Evolutionary conservation across 2,329 filamentous ascomycete species (phyloP).

Genomic region (Exophiala bonariae): DNA sequence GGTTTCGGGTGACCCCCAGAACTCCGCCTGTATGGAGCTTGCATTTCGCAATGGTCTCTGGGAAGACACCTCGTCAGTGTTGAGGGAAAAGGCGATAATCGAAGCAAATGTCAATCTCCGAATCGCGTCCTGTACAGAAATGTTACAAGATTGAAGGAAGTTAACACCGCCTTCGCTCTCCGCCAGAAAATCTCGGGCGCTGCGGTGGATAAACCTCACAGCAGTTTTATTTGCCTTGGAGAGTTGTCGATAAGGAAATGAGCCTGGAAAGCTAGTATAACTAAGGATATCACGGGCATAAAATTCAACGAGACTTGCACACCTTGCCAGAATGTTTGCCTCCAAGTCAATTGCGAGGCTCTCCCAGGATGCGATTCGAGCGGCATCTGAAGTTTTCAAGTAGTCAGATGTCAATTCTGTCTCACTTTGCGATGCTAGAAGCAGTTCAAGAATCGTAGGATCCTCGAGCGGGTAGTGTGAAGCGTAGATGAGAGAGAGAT

Average conservation of each 20-base stretch:
- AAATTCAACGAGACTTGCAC: slow-evolving; percentile 10
- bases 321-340: slow-evolving; percentile 6
- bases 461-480: background rate
- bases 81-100: too few species aligned
- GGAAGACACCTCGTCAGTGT: too few species aligned
- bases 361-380: background rate
- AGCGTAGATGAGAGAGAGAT: slow-evolving; percentile 1
- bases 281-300: background rate
- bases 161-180: background rate
- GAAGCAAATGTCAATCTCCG: too few species aligned
- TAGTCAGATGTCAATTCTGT: background rate
- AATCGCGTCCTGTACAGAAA: too few species aligned
- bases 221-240: background rate
- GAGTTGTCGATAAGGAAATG: background rate
- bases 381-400: background rate
- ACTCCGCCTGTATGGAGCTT: too few species aligned
- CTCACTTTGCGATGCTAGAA: slow-evolving; percentile 2
- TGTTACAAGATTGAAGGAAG: background rate
- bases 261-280: background rate
- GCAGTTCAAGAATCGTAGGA: slow-evolving; percentile 4
- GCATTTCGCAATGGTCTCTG: too few species aligned
- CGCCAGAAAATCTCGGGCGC: slow-evolving; percentile 8
- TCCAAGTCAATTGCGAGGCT: slow-evolving; percentile 1
- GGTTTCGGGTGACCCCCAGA: too few species aligned
- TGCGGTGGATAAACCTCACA: slow-evolving; percentile 9